Base-by-base conservation (phyloP, 1,284 basidiomycete species). In the Trichosporon asahii region DNA sequence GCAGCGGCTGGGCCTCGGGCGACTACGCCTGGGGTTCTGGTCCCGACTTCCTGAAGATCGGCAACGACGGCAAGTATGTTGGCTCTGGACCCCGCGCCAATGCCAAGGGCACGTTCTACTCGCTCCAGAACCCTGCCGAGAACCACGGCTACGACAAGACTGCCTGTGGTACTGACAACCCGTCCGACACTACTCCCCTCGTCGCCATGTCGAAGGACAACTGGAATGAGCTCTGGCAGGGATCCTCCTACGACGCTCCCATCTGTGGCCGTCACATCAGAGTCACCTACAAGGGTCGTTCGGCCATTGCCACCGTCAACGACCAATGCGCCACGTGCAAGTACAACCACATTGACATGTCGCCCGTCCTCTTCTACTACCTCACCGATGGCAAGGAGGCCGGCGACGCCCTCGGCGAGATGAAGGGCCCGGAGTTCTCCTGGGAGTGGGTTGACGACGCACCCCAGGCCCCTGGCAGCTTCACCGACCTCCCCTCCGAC, bases 11-110 rank as follows among this genome's bases (percentile, higher is more conserved):
- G 57, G 14, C 29, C 29, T 15, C 29, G 7, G 57, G 57, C 29
- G 12, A 61, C 27, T 61, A 61, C 57, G 7, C 57, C 27, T 61
- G 64, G 31, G 57, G 53, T n/a, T 11, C 21, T 8, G 53, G 33
- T 23, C 57, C 57, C 29, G 57, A 61, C 57, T 61, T 61, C 57
- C 57, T 61, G 11, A 61, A 95, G 57, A 8, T 61, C 57, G 86
- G 18, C 15, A 33, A 33, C 31, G 27, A 61, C 18, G 57, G 57
- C 57, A 31, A 29, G 57, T 31, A n/a, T 27, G 29, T 61, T 18
- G 57, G 57, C 70, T 83, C 90, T 90, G 70, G 44, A 7, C 57
- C 57, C 18, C 57, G 57, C 57, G 57, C 31, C 27, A 18, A 33
- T 12, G 15, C 57, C 44, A 21, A 40, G 44, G 37, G 37, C 46